These are phyloP conservation scores for Verticillium alfalfae DNA, from an alignment of 2,329 filamentous ascomycete species.

Conservation along the genomic window DNA sequence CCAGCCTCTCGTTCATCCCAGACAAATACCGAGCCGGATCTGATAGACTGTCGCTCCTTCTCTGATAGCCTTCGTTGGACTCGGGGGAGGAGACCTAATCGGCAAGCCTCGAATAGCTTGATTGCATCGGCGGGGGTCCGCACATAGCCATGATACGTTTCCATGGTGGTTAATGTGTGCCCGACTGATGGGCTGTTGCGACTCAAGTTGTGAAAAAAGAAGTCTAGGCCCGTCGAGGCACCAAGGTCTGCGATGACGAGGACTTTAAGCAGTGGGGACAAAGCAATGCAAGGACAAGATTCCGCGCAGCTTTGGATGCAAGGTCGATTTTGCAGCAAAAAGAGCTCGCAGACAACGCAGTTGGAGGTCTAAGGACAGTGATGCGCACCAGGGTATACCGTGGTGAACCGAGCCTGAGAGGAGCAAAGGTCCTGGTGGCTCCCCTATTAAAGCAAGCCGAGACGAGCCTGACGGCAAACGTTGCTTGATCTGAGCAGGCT, in stretches of 20 bases:
- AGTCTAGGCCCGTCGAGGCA: not conserved
- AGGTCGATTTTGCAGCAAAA: not conserved
- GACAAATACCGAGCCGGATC: constrained; percentile 97
- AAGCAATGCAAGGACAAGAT: not conserved
- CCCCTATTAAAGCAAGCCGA: not conserved
- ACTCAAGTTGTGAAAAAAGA: not conserved
- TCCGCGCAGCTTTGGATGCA: not conserved
- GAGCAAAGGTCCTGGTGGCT: not conserved
- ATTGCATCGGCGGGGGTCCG: constrained; percentile 96
- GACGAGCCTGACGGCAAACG: not conserved
- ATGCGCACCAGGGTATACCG: not conserved
- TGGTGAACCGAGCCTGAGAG: not conserved
- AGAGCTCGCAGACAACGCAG: not conserved
- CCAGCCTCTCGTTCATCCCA: constrained; percentile 98
- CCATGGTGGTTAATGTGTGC: constrained; percentile 56
- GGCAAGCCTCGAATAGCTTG: constrained; percentile 95
- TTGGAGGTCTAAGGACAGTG: not conserved
- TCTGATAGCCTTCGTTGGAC: constrained; percentile 92
- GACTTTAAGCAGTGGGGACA: not conserved
- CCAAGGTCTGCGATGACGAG: not conserved
- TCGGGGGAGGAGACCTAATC: constrained; percentile 79
- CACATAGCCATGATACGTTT: constrained; percentile 93
- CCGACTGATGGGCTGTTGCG: too few relatives aligned
- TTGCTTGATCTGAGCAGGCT: not conserved
- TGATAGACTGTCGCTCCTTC: constrained; percentile 93